Conservation (phyloP, 768 basidiomycete species). For the Hygrophorus pudorinus region DNA sequence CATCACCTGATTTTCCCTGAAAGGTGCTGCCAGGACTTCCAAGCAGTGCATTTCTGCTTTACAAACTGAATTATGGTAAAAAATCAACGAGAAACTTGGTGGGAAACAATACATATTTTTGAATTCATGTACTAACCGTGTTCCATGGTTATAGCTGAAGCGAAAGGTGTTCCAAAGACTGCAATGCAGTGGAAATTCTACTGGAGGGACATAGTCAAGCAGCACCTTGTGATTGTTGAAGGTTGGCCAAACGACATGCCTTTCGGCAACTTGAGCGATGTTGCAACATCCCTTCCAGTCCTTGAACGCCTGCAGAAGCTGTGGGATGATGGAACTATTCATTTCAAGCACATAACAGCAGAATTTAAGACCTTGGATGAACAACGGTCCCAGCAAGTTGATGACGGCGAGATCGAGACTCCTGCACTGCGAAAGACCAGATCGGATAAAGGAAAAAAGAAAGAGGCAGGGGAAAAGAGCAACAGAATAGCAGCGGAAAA, state of each 20-base stretch:
- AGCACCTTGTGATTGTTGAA: constrained; percentile 6
- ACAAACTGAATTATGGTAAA: constrained; percentile 1
- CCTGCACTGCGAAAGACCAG: constrained; percentile 4
- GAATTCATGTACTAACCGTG: neutral
- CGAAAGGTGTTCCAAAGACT: constrained; percentile 2
- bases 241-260: constrained; percentile 9
- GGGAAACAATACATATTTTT: too few species aligned
- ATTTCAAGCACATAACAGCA: neutral
- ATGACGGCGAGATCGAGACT: neutral
- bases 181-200: constrained; percentile 10
- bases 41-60: neutral
- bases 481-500: too few species aligned
- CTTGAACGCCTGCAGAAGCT: constrained; percentile 4
- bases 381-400: neutral
- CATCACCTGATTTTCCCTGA: neutral
- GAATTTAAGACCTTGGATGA: constrained; percentile 2
- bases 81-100: constrained; percentile 5
- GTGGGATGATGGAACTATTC: constrained; percentile 2
- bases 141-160: constrained; percentile 1
- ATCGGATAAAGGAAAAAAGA: constrained; percentile 8
- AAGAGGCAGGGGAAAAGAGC: too few species aligned
- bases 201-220: constrained; percentile 8
- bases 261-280: constrained; percentile 8
- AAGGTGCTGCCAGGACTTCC: constrained; percentile 8
- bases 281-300: neutral